Evolutionary conservation across 1,284 basidiomycete species (phyloP), one percentile per base, ranked within the genome.

Genomic region (Austroboletus rostrupii): DNA sequence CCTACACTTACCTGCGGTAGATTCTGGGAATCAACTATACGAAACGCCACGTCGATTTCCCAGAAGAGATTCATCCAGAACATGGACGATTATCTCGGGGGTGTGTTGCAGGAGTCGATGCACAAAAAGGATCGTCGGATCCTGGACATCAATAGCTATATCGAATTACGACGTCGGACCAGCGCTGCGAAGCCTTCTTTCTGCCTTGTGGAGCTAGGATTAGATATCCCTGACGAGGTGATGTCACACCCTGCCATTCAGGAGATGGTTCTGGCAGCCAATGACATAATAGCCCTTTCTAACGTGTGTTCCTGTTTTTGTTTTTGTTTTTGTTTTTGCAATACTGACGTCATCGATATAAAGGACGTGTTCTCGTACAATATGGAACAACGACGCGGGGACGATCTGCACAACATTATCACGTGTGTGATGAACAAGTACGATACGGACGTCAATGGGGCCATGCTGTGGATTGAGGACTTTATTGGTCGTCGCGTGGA

Each of bases 361-460:
- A n/a, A 54, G 53, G 53, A 54, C 29, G 36, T 57, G 20, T 58
- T 55, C 39, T 74, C 73, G 1, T 74, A 70, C 54, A 64, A 64
- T 13, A 60, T 68, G 17, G 72, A 75, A 53, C 68, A 70, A 49
- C 64, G 66, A 1, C 60, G 60, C 7, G 72, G 70, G 2, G 60
- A 69, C 9, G 67, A 60, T 26, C 49, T 50, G 16, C 67, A 73
- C 55, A 76, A 75, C 49, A 60, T 72, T 16, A 48, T 76, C 38
- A 70, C 65, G 0, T 52, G 70, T 9, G 63, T 68, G 20, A 73
- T 71, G 70, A 57, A 65, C 17, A 62, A 72, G 37, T 49, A 61
- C 6, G 51, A 56, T 5, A 52, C 66, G 8, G 65, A 68, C 49
- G 48, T 68, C 11, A 60, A 70, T 36, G 61, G 56, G 0, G 69